Evolutionary conservation across 2,329 filamentous ascomycete genomes (phyloP).

Genomic region (Tolypocladium paradoxum): DNA sequence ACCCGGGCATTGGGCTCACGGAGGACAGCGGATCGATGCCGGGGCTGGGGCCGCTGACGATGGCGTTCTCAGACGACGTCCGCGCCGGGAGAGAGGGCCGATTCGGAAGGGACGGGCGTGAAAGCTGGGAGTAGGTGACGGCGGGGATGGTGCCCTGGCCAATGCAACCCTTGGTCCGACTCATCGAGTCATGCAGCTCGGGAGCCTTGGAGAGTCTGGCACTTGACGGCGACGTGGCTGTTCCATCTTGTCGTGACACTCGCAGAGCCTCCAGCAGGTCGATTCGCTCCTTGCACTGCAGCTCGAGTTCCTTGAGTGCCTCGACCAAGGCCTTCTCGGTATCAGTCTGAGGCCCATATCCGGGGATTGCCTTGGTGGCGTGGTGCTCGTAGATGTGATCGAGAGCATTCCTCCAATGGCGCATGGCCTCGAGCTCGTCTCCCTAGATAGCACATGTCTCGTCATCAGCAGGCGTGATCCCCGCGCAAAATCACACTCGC

Average conservation of each 20-base stretch:
- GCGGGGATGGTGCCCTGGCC: constrained; percentile 75
- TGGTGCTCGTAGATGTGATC: constrained; percentile 83
- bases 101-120: constrained; percentile 50
- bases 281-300: constrained; percentile 88
- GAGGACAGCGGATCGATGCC: constrained; percentile 7
- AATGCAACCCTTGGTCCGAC: constrained; percentile 48
- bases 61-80: constrained; percentile 39
- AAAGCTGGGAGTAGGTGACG: constrained; percentile 69
- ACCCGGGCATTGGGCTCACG: constrained; percentile 13
- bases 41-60: constrained; percentile 11
- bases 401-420: constrained; percentile 81
- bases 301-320: constrained; percentile 70
- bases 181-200: constrained; percentile 11
- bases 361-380: constrained; percentile 59
- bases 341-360: constrained; percentile 62
- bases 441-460: constrained; percentile 41
- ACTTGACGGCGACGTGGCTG: constrained; percentile 3
- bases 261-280: constrained; percentile 76
- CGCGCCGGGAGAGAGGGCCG: constrained; percentile 46
- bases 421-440: constrained; percentile 81
- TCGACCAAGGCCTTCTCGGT: constrained; percentile 76
- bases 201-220: constrained; percentile 10
- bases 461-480: not conserved
- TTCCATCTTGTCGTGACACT: constrained; percentile 41
- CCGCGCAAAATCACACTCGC: not conserved